These are phyloP conservation scores for Fusarium zealandicum DNA, from an alignment of 2,329 filamentous ascomycete species.

Conservation along the genomic window DNA sequence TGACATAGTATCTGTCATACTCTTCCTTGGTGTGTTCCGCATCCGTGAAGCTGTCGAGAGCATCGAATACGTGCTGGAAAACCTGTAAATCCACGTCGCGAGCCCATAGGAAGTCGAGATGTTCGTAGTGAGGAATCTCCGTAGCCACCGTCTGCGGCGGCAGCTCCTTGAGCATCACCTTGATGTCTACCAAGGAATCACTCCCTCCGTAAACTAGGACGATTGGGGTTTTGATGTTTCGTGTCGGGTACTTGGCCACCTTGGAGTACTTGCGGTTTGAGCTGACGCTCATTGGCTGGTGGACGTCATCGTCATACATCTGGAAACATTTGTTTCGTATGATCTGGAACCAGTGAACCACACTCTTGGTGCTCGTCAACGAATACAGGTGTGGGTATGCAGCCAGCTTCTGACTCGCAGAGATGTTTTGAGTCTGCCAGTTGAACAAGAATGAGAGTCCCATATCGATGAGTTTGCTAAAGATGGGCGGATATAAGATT, in stretches of 20 bases:
- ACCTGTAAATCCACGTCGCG: conserved; percentile 83
- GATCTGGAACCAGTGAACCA: conserved; percentile 99
- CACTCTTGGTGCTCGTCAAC: conserved; percentile 94
- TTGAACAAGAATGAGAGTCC: conserved; percentile 85
- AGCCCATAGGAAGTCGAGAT: conserved; percentile 96
- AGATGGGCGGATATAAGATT: conserved; percentile 92
- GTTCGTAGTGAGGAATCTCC: conserved; percentile 91
- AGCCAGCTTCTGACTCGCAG: conserved; percentile 86
- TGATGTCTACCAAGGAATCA: conserved; percentile 93
- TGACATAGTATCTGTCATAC: conserved; percentile 63
- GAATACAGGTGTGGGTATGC: conserved; percentile 97
- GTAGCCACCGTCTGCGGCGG: conserved; percentile 85
- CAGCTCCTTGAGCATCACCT: conserved; percentile 88
- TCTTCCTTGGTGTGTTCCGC: conserved; percentile 66
- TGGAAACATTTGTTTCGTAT: conserved; percentile 96
- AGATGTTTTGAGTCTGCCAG: conserved; percentile 88
- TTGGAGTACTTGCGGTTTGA: conserved; percentile 88
- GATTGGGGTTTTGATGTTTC: conserved; percentile 95
- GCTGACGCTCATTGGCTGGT: conserved; percentile 74
- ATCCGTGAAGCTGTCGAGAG: conserved; percentile 74
- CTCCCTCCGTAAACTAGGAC: conserved; percentile 92
- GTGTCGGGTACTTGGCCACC: conserved; percentile 93
- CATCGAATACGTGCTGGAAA: conserved; percentile 90
- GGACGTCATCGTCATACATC: conserved; percentile 97
- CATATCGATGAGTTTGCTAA: conserved; percentile 85